A percentile compares a stretch with the other conserved stretches of the same genome.
Conservation (phyloP, 805 yeast genomes). For the Ogataea siamensis region DNA sequence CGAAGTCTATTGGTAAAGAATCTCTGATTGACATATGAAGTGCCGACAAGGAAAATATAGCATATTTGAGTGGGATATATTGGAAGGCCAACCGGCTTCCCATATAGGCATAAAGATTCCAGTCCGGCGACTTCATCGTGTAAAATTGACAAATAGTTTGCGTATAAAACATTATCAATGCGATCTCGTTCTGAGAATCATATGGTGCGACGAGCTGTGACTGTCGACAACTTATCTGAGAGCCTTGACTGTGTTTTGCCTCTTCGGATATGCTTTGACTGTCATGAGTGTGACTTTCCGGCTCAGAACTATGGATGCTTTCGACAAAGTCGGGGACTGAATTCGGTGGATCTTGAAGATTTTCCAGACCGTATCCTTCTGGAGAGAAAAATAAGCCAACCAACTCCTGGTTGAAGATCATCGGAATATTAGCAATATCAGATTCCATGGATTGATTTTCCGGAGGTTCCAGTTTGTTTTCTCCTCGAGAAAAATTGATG, state of each 20-base stretch:
- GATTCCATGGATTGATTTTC: background rate
- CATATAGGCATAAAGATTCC: slow-evolving; percentile 1
- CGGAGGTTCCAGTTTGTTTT: background rate
- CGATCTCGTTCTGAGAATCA: background rate
- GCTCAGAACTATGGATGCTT: slow-evolving; percentile 1
- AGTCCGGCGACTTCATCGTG: slow-evolving; percentile 1
- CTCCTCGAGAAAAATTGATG: background rate
- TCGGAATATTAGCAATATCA: slow-evolving; percentile 1
- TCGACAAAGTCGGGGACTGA: background rate
- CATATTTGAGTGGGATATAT: background rate
- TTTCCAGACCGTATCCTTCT: slow-evolving; percentile 1
- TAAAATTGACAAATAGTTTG: background rate
- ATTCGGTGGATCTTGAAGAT: slow-evolving; percentile 2
- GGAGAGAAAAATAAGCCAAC: slow-evolving; percentile 1
- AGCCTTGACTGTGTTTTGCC: background rate
- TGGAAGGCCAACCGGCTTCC: background rate
- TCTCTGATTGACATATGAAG: slow-evolving; percentile 1
- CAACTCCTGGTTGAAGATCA: slow-evolving; percentile 1
- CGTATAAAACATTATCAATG: slow-evolving; percentile 1
- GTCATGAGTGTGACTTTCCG: background rate
- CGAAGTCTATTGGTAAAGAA: background rate
- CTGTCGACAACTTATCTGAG: background rate
- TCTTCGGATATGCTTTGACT: background rate
- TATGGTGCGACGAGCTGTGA: slow-evolving; percentile 1
- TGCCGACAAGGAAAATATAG: background rate